A percentile compares a stretch with the other conserved stretches of the same genome.
These are phyloP conservation scores for Entomortierella lignicola DNA, from an alignment of 192 early-diverging fungal genomes.

Conservation along the genomic window DNA sequence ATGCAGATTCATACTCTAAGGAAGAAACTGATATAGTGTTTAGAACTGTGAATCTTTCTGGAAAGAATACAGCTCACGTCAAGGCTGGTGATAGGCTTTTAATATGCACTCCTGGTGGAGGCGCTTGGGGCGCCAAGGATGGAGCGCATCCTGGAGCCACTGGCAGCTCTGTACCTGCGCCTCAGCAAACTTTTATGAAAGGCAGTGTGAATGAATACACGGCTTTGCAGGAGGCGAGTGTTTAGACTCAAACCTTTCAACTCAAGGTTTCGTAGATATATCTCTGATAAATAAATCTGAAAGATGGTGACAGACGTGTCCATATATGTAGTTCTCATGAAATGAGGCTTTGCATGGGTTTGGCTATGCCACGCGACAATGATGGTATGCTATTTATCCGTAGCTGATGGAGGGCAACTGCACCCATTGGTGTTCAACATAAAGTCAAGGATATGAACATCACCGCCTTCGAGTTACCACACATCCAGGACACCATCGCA, in stretches of 20 bases:
- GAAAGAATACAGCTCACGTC: slow-evolving; percentile 89
- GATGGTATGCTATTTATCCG: too few relatives aligned
- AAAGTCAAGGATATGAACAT: too few relatives aligned
- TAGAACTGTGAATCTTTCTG: slow-evolving; percentile 77
- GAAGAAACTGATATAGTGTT: slow-evolving; percentile 34
- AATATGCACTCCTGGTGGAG: slow-evolving; percentile 93
- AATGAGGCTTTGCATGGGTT: too few relatives aligned
- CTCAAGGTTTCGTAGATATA: neutral
- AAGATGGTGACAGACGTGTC: neutral
- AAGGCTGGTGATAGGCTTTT: slow-evolving; percentile 82
- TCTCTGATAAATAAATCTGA: neutral
- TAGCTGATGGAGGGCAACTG: too few relatives aligned
- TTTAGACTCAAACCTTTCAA: slow-evolving; percentile 3
- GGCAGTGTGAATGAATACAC: slow-evolving; percentile 49
- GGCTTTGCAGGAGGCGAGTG: slow-evolving; percentile 45
- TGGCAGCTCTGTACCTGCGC: neutral
- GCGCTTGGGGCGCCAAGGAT: slow-evolving; percentile 75
- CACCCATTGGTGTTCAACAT: too few relatives aligned
- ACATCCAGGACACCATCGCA: too few relatives aligned
- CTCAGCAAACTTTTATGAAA: slow-evolving; percentile 15
- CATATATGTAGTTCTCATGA: too few relatives aligned
- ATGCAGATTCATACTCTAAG: neutral
- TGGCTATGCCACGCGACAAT: too few relatives aligned
- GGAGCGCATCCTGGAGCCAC: neutral
- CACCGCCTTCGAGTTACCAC: too few relatives aligned